Percentiles rank a stretch among this genome's conserved stretches.
phyloP scores from a whole-genome alignment of 1,284 basidiomycete genomes.

The Jaminaea rosea region DNA sequence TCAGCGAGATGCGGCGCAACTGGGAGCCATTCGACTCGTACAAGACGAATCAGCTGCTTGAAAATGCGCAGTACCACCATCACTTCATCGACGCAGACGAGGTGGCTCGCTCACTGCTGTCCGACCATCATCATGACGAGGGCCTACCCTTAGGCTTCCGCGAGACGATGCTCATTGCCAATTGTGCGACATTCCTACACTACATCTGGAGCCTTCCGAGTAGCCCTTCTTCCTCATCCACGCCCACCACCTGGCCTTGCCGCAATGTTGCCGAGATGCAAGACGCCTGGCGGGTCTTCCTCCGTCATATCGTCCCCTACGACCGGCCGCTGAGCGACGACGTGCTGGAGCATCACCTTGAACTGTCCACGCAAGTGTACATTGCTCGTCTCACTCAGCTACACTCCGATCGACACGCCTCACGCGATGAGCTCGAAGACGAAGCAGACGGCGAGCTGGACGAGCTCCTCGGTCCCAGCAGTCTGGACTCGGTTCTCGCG shows the following conservation, averaged over 20 bases:
- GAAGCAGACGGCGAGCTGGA: background rate
- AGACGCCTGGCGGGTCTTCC: constrained; percentile 26
- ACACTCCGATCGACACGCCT: too few species aligned
- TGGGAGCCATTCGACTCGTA: constrained; percentile 28
- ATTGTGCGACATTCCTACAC: constrained; percentile 33
- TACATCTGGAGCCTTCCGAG: constrained; percentile 15
- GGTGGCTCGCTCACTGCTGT: constrained; percentile 10
- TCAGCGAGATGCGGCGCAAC: constrained; percentile 22
- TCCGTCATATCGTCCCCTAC: constrained; percentile 23
- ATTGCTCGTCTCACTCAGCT: background rate
- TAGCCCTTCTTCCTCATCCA: too few species aligned
- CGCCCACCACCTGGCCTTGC: background rate
- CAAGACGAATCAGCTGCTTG: constrained; percentile 29
- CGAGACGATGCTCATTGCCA: constrained; percentile 29
- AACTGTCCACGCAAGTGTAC: constrained; percentile 33
- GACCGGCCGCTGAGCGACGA: constrained; percentile 18
- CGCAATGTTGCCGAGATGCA: constrained; percentile 24
- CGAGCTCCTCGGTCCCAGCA: background rate
- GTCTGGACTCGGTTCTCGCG: too few species aligned
- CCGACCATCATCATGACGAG: background rate
- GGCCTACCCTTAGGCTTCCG: constrained; percentile 12
- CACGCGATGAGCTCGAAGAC: background rate
- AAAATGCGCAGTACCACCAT: constrained; percentile 20
- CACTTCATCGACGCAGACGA: constrained; percentile 29
- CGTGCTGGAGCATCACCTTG: constrained; percentile 23